Conservation (phyloP, 169 alveolate genomes). For the Neospora caninum region DNA sequence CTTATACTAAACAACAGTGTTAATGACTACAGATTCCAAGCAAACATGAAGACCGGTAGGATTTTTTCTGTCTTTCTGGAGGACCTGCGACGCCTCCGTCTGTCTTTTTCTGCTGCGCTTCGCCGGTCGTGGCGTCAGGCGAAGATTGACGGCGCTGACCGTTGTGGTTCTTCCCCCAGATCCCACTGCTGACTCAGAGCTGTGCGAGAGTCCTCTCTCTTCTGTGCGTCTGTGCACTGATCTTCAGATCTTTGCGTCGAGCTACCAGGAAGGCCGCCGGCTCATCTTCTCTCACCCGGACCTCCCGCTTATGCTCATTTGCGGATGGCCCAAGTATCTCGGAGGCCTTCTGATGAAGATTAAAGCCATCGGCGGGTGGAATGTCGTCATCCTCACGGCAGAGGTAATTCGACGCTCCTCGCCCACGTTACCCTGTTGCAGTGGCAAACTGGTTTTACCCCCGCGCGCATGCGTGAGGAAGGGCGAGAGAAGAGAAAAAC, state of each 20-base stretch:
- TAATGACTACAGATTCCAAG: too few relatives aligned
- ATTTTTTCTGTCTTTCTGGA: too few relatives aligned
- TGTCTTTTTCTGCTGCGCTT: too few relatives aligned
- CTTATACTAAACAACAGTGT: too few relatives aligned
- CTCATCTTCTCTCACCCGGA: background rate
- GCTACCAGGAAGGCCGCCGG: background rate
- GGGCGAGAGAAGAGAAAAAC: too few relatives aligned
- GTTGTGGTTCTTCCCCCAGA: too few relatives aligned
- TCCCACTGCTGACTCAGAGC: too few relatives aligned
- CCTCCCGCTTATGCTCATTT: background rate
- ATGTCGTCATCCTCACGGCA: conserved; percentile 22
- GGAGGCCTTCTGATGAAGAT: background rate
- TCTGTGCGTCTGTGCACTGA: background rate
- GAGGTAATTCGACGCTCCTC: background rate
- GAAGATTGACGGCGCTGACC: too few relatives aligned
- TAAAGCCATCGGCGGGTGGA: background rate
- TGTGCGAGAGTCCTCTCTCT: too few relatives aligned
- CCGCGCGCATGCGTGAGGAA: background rate
- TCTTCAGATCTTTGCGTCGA: background rate
- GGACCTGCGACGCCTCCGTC: too few relatives aligned
- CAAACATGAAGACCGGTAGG: too few relatives aligned
- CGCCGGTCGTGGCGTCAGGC: too few relatives aligned
- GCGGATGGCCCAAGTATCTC: conserved; percentile 36
- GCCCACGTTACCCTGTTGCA: background rate
- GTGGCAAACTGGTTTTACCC: background rate